Conservation (phyloP, 257 asterid genomes). For the Primulina tabacum region DNA sequence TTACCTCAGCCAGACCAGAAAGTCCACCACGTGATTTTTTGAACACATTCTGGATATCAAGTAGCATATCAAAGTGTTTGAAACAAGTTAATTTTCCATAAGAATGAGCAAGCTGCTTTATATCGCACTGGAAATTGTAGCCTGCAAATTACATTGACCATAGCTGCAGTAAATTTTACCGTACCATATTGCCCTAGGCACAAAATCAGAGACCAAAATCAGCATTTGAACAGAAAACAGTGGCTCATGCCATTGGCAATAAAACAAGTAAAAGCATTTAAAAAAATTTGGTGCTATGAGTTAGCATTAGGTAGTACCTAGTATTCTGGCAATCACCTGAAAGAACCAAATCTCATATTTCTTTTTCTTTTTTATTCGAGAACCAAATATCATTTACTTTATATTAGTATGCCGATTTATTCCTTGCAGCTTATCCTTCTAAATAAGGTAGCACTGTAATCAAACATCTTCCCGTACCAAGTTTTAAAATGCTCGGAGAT, state of each 20-base stretch:
- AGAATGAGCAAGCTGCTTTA: conserved; percentile 69
- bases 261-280: neutral
- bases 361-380: neutral
- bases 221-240: neutral
- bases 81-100: conserved; percentile 75
- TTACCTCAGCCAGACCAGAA: conserved; percentile 87
- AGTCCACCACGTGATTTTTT: conserved; percentile 85
- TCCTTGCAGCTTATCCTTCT: conserved; percentile 9
- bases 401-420: conserved; percentile 8
- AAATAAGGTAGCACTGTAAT: conserved; percentile 6
- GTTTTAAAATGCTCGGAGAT: conserved; percentile 81
- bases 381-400: conserved; percentile 6
- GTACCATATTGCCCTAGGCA: conserved; percentile 11
- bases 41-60: conserved; percentile 88
- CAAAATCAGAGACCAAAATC: conserved; percentile 8
- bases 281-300: neutral
- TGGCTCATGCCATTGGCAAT: neutral
- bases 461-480: conserved; percentile 52
- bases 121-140: conserved; percentile 87
- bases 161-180: conserved; percentile 22
- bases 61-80: conserved; percentile 80
- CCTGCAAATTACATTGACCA: conserved; percentile 44
- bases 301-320: neutral
- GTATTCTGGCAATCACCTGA: neutral
- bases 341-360: neutral